Percentiles rank a stretch among this genome's conserved stretches.
These are phyloP conservation scores for Cryphonectria carpinicola DNA, from an alignment of 2,329 filamentous ascomycete genomes.

Conservation along the genomic window DNA sequence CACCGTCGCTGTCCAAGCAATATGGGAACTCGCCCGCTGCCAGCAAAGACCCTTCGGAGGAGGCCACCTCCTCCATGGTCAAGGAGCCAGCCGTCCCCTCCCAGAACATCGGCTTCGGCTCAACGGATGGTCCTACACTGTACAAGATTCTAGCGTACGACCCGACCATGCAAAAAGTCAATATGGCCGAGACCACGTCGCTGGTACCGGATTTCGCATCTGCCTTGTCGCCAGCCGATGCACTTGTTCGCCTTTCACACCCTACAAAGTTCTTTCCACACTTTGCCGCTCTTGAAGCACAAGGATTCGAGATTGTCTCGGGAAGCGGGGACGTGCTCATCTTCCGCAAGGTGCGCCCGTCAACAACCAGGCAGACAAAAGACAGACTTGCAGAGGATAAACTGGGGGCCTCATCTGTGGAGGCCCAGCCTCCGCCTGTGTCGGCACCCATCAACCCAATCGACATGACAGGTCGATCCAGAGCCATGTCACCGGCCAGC, in stretches of 20 bases:
- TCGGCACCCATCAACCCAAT: conserved; percentile 58
- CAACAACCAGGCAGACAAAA: conserved; percentile 1
- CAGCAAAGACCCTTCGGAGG: conserved; percentile 22
- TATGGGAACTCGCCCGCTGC: conserved; percentile 34
- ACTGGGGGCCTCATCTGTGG: background rate
- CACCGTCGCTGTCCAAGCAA: conserved; percentile 43
- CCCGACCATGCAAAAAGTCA: conserved; percentile 59
- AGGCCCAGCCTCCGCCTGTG: conserved; percentile 8
- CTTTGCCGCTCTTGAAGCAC: conserved; percentile 59
- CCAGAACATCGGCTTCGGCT: background rate
- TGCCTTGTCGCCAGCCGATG: conserved; percentile 61
- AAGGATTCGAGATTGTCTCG: conserved; percentile 70
- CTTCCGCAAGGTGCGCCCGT: conserved; percentile 61
- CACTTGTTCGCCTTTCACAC: conserved; percentile 62
- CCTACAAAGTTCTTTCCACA: conserved; percentile 69
- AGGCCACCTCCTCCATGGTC: background rate
- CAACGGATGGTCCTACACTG: conserved; percentile 35
- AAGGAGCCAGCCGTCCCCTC: conserved; percentile 26
- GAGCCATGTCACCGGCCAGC: conserved; percentile 45
- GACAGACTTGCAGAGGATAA: conserved; percentile 28
- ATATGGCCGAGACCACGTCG: conserved; percentile 63
- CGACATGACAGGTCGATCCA: conserved; percentile 53
- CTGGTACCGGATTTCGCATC: conserved; percentile 51
- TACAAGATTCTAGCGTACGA: conserved; percentile 74
- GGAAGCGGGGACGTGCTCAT: conserved; percentile 67